Base-by-base conservation (phyloP, 495 filamentous ascomycete species). In the Schizothecium vesticola region DNA sequence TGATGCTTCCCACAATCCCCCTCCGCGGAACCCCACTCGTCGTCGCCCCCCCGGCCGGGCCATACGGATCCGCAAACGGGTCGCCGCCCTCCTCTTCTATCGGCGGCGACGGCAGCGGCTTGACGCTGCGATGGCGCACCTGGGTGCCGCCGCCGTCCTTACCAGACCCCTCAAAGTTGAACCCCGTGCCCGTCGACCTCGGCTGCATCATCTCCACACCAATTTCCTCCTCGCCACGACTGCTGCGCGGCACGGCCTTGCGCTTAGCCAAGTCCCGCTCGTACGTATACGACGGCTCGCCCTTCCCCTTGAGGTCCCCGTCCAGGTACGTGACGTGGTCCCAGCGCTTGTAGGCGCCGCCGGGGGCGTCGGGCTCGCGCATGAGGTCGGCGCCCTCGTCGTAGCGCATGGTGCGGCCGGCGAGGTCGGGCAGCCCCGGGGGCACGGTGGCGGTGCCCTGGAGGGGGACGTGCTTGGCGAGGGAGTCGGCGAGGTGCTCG, bases 341-440 rank as follows among this genome's bases (percentile, higher is more conserved):
- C 83, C 87, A 95, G 59, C 89, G 78, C 74, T 84, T 89, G 70
- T 92, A 92, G 0, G 84, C 74, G 1, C 86, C 88, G 21, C 88
- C 89, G 0, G 76, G 75, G 2, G 85, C 86, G 63, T 85, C 83
- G 0, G 71, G 66, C 67, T 96, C 93, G 21, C 88, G 83, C 89
- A 91, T 92, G 80, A 97, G 80, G 68, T 97, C 91, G 0, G 88
- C 82, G 3, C 94, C 95, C 74, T 99, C 95, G 71, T 93, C 82
- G 72, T 99, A 99, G 0, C 88, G 67, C 79, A 96, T 91, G 0
- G 83, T 80, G 33, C 87, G 83, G 0, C 94, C 94, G 26, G 86
- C 84, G 6, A 82, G 72, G 66, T 93, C 92, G 1, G 74, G 80
- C 67, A 82, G 76, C 3, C 94, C 93, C 0, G 92, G 90, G 0